These are phyloP conservation scores for Fusarium gaditjirri DNA, from an alignment of 2,329 filamentous ascomycete species.

Conservation along the genomic window DNA sequence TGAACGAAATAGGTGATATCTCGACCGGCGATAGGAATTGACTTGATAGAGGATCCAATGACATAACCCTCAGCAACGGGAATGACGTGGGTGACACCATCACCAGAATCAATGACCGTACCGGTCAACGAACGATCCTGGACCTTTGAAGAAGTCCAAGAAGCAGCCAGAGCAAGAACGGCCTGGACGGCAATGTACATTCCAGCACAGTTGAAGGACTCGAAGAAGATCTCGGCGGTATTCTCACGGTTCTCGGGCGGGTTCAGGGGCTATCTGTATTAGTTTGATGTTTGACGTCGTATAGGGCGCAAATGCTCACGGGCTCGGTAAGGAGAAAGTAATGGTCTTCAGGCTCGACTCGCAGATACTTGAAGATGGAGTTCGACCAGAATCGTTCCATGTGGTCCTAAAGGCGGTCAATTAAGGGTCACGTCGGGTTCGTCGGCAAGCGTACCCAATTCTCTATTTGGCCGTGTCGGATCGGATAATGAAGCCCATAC, in stretches of 20 bases:
- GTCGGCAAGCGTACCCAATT: constrained; percentile 80
- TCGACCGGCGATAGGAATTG: constrained; percentile 95
- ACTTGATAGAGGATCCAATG: constrained; percentile 99
- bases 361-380: constrained; percentile 99
- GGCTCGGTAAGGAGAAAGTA: constrained; percentile 98
- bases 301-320: constrained; percentile 62
- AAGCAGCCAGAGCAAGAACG: constrained; percentile 93
- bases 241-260: constrained; percentile 99
- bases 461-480: constrained; percentile 97
- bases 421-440: neutral
- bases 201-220: constrained; percentile 99
- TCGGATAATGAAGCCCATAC: constrained; percentile 97
- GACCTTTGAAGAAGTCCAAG: constrained; percentile 98
- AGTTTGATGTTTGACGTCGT: constrained; percentile 20
- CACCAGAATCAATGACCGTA: constrained; percentile 98
- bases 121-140: constrained; percentile 95
- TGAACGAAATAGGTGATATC: constrained; percentile 99
- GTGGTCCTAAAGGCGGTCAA: constrained; percentile 75
- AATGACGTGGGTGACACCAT: constrained; percentile 99
- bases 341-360: constrained; percentile 98
- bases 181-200: constrained; percentile 99
- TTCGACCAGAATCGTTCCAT: constrained; percentile 99
- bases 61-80: constrained; percentile 98
- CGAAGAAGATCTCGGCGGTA: constrained; percentile 99
- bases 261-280: constrained; percentile 79